These are phyloP conservation scores for Tagetes patula DNA, from an alignment of 129 eudicot genomes.

Conservation along the genomic window DNA sequence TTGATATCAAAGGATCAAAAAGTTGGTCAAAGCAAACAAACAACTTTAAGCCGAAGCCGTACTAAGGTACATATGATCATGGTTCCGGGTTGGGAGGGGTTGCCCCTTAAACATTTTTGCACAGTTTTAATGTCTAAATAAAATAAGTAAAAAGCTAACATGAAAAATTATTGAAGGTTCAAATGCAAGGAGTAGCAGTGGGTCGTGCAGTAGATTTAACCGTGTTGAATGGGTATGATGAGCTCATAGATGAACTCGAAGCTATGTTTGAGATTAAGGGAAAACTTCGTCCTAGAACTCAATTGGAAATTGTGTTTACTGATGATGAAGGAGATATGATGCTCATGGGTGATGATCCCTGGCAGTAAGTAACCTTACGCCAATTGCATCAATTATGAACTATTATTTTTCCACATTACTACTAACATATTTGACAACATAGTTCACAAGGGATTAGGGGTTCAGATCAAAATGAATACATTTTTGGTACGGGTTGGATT, in stretches of 20 bases:
- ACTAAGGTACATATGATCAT: conserved; percentile 60
- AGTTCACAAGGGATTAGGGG: background rate
- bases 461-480: background rate
- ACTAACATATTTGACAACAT: background rate
- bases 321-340: conserved; percentile 97
- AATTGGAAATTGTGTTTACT: conserved; percentile 85
- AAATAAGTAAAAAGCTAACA: conserved; percentile 2
- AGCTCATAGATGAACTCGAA: conserved; percentile 68
- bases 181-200: conserved; percentile 86
- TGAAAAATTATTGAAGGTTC: conserved; percentile 49
- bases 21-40: conserved; percentile 59
- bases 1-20: conserved; percentile 53
- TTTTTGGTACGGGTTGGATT: background rate
- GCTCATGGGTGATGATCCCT: conserved; percentile 95
- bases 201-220: conserved; percentile 84
- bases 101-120: background rate
- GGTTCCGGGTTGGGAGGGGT: background rate
- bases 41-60: conserved; percentile 64
- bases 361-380: conserved; percentile 62
- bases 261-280: conserved; percentile 78
- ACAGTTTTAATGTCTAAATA: background rate
- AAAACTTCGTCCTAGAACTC: conserved; percentile 55
- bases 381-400: background rate
- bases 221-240: conserved; percentile 54
- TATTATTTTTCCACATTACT: background rate